Percentiles rank a stretch among this genome's conserved stretches.
Evolutionary conservation across 805 yeast species (phyloP).

Genomic region (Wickerhamomyces queroliae): DNA sequence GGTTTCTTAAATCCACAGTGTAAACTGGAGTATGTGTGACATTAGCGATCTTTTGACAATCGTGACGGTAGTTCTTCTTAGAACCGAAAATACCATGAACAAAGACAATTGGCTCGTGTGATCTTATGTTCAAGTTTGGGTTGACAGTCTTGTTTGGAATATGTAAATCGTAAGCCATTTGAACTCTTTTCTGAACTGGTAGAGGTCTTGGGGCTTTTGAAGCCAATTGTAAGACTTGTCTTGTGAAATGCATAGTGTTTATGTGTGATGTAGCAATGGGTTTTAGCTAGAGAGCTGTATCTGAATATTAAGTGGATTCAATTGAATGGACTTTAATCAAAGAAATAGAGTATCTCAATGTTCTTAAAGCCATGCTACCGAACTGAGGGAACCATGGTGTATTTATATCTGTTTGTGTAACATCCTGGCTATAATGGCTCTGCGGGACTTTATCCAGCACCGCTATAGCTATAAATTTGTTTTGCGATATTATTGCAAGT

Average conservation of each 20-base stretch:
- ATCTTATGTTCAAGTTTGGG: slow-evolving; percentile 17
- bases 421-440: too few species aligned
- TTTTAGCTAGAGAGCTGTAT: too few species aligned
- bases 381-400: too few species aligned
- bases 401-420: too few species aligned
- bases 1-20: slow-evolving; percentile 44
- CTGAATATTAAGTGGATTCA: too few species aligned
- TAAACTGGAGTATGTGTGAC: slow-evolving; percentile 27
- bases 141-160: slow-evolving; percentile 22
- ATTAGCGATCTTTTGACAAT: slow-evolving; percentile 29
- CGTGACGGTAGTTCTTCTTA: slow-evolving; percentile 32
- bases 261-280: too few species aligned
- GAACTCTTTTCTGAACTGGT: slow-evolving; percentile 15
- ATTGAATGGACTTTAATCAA: too few species aligned
- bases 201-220: slow-evolving; percentile 7
- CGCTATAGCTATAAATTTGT: too few species aligned
- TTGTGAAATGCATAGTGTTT: slow-evolving; percentile 7
- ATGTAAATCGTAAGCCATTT: slow-evolving; percentile 19
- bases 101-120: slow-evolving; percentile 31
- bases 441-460: too few species aligned
- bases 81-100: slow-evolving; percentile 47
- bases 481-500: too few species aligned
- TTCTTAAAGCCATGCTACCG: too few species aligned
- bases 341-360: too few species aligned
- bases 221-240: slow-evolving; percentile 1